Percentiles rank a stretch among this genome's conserved stretches.
phyloP scores from a whole-genome alignment of 164 flowering plant genomes.

The Sedum album region DNA sequence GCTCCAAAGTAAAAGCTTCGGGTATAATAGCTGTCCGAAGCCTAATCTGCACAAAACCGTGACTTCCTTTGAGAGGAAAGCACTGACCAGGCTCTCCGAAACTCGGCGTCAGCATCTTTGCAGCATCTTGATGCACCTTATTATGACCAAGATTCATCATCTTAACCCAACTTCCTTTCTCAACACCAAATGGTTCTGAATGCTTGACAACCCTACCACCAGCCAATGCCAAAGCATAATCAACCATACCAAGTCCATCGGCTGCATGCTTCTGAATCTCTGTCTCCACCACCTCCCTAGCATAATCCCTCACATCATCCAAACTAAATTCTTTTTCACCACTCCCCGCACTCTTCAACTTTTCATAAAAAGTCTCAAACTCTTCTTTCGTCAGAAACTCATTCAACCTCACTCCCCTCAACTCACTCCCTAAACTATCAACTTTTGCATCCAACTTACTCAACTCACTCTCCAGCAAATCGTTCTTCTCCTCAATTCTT shows the following conservation, averaged over 20 bases:
- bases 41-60: conserved; percentile 61
- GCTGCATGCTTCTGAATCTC: conserved; percentile 78
- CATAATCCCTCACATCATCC: conserved; percentile 48
- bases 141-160: not conserved
- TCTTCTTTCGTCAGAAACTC: conserved; percentile 49
- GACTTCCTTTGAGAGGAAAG: conserved; percentile 61
- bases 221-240: conserved; percentile 63
- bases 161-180: conserved; percentile 28
- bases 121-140: conserved; percentile 40
- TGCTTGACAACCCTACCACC: conserved; percentile 65
- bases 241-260: conserved; percentile 82
- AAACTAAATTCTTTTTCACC: conserved; percentile 24
- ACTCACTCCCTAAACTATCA: conserved; percentile 21
- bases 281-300: conserved; percentile 54
- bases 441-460: conserved; percentile 26
- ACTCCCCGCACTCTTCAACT: conserved; percentile 25
- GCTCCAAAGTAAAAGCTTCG: conserved; percentile 80
- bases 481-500: conserved; percentile 22
- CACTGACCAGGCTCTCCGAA: conserved; percentile 96
- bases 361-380: conserved; percentile 21
- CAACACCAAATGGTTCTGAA: conserved; percentile 40
- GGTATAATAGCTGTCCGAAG: conserved; percentile 65
- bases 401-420: conserved; percentile 22
- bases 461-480: conserved; percentile 21
- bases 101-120: conserved; percentile 66